Conservation (phyloP, 768 basidiomycete genomes). For the Dioszegia hungarica region DNA sequence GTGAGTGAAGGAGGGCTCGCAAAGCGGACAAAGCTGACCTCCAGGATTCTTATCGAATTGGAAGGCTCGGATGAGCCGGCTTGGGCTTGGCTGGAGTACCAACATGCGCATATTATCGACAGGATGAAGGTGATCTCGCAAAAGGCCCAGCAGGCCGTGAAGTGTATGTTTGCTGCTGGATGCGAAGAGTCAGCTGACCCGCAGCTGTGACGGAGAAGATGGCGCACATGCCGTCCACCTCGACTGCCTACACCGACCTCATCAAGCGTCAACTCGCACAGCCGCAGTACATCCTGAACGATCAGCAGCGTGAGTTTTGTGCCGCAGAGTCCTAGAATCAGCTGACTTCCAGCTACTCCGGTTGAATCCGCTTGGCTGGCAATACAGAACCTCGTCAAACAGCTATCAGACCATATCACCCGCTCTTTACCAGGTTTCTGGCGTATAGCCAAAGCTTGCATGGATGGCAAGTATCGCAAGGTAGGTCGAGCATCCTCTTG, state of each 20-base stretch:
- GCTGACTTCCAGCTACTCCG: slow-evolving; percentile 19
- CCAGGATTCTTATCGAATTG: slow-evolving; percentile 80
- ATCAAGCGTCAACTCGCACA: slow-evolving; percentile 22
- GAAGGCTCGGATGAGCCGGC: slow-evolving; percentile 82
- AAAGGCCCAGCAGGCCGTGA: slow-evolving; percentile 55
- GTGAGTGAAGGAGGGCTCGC: slow-evolving; percentile 53
- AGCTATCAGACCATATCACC: slow-evolving; percentile 76
- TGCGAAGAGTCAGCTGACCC: neutral
- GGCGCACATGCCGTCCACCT: slow-evolving; percentile 18
- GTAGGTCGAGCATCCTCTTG: slow-evolving; percentile 51
- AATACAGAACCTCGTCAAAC: slow-evolving; percentile 72
- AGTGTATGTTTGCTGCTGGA: slow-evolving; percentile 52
- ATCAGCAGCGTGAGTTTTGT: slow-evolving; percentile 11
- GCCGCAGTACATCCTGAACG: slow-evolving; percentile 17
- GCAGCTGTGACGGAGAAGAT: neutral
- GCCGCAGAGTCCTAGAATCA: neutral
- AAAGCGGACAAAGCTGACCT: neutral
- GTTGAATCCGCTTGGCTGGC: slow-evolving; percentile 71
- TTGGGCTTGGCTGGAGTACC: slow-evolving; percentile 93
- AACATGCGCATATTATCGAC: slow-evolving; percentile 78
- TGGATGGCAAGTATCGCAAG: slow-evolving; percentile 89
- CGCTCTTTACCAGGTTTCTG: slow-evolving; percentile 87
- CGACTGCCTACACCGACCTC: slow-evolving; percentile 54
- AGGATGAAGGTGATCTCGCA: slow-evolving; percentile 65
- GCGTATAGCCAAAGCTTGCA: slow-evolving; percentile 82